Percentiles rank a stretch among this genome's conserved stretches.
Evolutionary conservation across 441 rosid genomes (phyloP).

Genomic region (Pelargonium myrrhifolium): DNA sequence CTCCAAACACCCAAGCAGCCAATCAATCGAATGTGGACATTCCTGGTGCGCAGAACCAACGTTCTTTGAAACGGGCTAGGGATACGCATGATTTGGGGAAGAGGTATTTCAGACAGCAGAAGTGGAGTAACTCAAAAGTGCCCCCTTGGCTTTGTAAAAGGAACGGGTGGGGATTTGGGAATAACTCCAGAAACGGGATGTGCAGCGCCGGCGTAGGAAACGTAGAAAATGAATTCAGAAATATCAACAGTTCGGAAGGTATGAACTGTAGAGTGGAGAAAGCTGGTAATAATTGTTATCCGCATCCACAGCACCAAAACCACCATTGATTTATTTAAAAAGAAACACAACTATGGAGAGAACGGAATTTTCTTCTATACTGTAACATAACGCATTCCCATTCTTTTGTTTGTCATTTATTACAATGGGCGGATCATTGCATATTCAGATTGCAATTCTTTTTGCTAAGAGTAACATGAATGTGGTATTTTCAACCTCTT

Average conservation of each 20-base stretch:
- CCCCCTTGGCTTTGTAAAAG: slow-evolving; percentile 47
- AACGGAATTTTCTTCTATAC: too few species aligned
- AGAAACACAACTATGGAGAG: too few species aligned
- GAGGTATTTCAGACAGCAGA: slow-evolving; percentile 80
- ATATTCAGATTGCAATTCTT: too few species aligned
- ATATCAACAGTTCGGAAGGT: slow-evolving; percentile 32
- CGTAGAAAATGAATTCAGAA: slow-evolving; percentile 26
- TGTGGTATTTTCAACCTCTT: too few species aligned
- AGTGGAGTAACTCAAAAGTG: slow-evolving; percentile 33
- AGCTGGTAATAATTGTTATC: slow-evolving; percentile 28
- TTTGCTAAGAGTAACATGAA: too few species aligned
- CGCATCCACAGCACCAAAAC: slow-evolving; percentile 32
- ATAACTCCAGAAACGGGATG: slow-evolving; percentile 28
- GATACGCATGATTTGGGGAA: slow-evolving; percentile 55
- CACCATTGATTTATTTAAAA: slow-evolving; percentile 32
- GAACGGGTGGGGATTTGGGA: slow-evolving; percentile 31
- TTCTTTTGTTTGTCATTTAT: too few species aligned
- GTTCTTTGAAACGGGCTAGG: slow-evolving; percentile 39
- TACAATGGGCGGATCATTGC: too few species aligned
- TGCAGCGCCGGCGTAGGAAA: slow-evolving; percentile 28
- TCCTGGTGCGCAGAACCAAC: slow-evolving; percentile 29
- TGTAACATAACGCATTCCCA: too few species aligned
- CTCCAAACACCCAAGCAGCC: slow-evolving; percentile 22
- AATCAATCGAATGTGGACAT: slow-evolving; percentile 26
- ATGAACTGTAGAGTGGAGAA: slow-evolving; percentile 34